Percentiles rank a stretch among this genome's conserved stretches.
Conservation (phyloP, 2,329 filamentous ascomycete species). For the Kalaharituber pfeilii region DNA sequence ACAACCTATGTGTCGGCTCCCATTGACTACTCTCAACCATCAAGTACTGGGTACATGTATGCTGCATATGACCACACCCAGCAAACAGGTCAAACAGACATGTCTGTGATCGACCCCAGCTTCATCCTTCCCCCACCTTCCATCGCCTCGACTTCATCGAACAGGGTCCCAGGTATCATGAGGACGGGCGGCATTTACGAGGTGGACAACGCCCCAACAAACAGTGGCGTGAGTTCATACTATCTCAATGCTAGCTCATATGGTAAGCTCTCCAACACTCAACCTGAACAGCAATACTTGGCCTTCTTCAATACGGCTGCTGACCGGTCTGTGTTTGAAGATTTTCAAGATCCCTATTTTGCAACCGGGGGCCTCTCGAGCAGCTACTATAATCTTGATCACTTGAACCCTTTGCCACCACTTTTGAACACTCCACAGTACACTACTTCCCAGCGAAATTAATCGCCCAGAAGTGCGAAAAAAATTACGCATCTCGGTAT, state of each 20-base stretch:
- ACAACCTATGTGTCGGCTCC: slow-evolving; percentile 7
- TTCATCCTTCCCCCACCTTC: slow-evolving; percentile 14
- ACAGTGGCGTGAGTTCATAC: neutral
- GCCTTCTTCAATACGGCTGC: slow-evolving; percentile 7
- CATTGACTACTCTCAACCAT: slow-evolving; percentile 7
- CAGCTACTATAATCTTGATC: slow-evolving; percentile 2
- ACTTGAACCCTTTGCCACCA: slow-evolving; percentile 6
- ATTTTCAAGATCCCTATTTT: neutral
- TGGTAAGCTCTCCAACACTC: slow-evolving; percentile 6
- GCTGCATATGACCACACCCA: slow-evolving; percentile 10
- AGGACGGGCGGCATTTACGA: slow-evolving; percentile 1
- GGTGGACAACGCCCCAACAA: slow-evolving; percentile 1
- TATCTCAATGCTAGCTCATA: neutral
- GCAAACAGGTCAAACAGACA: slow-evolving; percentile 15
- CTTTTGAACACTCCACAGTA: slow-evolving; percentile 6
- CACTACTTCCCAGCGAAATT: neutral
- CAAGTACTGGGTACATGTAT: slow-evolving; percentile 14
- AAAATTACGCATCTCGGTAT: neutral
- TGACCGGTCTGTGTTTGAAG: neutral
- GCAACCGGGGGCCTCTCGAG: neutral
- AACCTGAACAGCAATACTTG: slow-evolving; percentile 11
- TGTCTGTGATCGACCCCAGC: slow-evolving; percentile 10
- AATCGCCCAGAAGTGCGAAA: neutral
- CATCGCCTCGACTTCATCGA: slow-evolving; percentile 10
- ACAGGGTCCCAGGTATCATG: neutral